Percentiles rank a stretch among this genome's conserved stretches.
phyloP scores from a whole-genome alignment of 2,329 filamentous ascomycete genomes.

The Talaromyces sp. region DNA sequence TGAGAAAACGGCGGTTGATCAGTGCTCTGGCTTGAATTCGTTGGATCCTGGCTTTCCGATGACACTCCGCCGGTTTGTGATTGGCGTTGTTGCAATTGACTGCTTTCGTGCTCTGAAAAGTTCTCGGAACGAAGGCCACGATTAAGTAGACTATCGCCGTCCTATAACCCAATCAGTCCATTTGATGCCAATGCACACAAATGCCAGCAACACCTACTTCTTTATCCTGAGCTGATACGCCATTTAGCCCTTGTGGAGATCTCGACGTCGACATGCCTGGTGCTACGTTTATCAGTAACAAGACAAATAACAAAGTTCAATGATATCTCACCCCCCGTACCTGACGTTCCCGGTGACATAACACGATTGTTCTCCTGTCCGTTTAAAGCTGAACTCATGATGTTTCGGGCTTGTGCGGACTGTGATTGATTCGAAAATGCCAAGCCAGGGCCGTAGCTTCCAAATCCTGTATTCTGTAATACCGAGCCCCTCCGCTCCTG shows the following conservation, averaged over 20 bases:
- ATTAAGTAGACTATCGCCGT: constrained; percentile 33
- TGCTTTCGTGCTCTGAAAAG: constrained; percentile 32
- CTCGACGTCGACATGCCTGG: constrained; percentile 35
- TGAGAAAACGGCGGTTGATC: constrained; percentile 46
- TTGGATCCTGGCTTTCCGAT: constrained; percentile 32
- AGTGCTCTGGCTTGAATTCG: constrained; percentile 28
- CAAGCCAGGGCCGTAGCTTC: constrained; percentile 36
- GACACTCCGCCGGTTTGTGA: constrained; percentile 26
- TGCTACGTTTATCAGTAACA: constrained; percentile 7
- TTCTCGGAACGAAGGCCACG: constrained; percentile 22
- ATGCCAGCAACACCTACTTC: constrained; percentile 23
- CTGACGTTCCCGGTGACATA: constrained; percentile 30
- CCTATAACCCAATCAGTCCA: constrained; percentile 22
- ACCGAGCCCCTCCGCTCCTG: constrained; percentile 48
- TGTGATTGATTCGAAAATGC: constrained; percentile 42
- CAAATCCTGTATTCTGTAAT: constrained; percentile 47
- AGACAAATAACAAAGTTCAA: neutral
- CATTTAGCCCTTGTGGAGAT: constrained; percentile 42
- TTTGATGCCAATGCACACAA: neutral
- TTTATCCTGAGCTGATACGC: constrained; percentile 40
- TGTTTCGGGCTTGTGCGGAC: constrained; percentile 27
- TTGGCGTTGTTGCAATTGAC: constrained; percentile 30
- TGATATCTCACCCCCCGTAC: constrained; percentile 26
- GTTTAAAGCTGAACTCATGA: constrained; percentile 32
- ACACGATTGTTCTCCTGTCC: constrained; percentile 33